These are phyloP conservation scores for Sphagnum magellanicum DNA, from an alignment of 228 moss, liverwort and hornwort genomes.

Conservation along the genomic window DNA sequence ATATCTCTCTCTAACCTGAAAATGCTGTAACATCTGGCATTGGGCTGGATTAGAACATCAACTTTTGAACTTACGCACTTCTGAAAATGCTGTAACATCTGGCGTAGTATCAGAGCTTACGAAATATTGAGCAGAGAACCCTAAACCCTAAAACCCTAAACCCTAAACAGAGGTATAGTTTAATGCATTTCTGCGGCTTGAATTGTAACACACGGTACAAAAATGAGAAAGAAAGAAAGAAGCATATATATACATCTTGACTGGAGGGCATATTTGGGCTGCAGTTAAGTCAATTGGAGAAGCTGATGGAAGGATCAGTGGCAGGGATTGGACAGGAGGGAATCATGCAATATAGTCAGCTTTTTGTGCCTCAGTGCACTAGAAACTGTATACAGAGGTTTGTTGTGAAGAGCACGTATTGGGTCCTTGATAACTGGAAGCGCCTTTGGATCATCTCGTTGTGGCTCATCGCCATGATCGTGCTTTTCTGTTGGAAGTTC, in stretches of 20 bases:
- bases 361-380: slow-evolving; percentile 29
- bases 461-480: slow-evolving; percentile 55
- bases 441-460: slow-evolving; percentile 57
- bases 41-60: too few species aligned
- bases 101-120: too few species aligned
- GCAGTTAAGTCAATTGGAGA: slow-evolving; percentile 75
- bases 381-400: slow-evolving; percentile 30
- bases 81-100: too few species aligned
- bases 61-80: too few species aligned
- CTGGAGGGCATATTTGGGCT: not conserved
- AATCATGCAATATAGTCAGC: slow-evolving; percentile 39
- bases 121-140: too few species aligned
- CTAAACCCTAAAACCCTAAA: too few species aligned
- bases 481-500: slow-evolving; percentile 70
- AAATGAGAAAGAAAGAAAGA: not conserved
- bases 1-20: not conserved
- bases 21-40: too few species aligned
- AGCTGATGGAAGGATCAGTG: slow-evolving; percentile 60
- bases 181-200: too few species aligned
- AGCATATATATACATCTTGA: not conserved
- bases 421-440: slow-evolving; percentile 66
- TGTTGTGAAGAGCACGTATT: slow-evolving; percentile 36
- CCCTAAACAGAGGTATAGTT: too few species aligned
- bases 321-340: slow-evolving; percentile 37
- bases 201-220: too few species aligned